phyloP scores from a whole-genome alignment of 2,329 filamentous ascomycete genomes.

The Ceratocystis alfenasii region DNA sequence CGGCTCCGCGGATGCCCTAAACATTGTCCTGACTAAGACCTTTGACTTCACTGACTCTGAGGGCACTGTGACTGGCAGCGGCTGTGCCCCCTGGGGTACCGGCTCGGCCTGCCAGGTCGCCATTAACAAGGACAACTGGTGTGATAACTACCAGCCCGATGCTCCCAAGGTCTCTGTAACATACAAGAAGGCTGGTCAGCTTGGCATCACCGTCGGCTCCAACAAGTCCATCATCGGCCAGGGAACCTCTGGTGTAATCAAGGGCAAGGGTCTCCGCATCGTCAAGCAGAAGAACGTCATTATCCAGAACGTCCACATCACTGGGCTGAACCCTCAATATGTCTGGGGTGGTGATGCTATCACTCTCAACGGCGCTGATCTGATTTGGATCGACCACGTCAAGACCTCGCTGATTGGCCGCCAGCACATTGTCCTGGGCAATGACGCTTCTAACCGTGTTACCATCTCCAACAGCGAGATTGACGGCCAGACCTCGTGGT shows the following conservation, averaged over 20 bases:
- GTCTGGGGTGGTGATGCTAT: slow-evolving; percentile 51
- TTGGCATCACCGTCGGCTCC: slow-evolving; percentile 41
- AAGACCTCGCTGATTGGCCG: slow-evolving; percentile 47
- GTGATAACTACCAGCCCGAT: slow-evolving; percentile 44
- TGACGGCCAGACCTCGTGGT: slow-evolving; percentile 42
- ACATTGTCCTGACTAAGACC: slow-evolving; percentile 46
- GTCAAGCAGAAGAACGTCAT: slow-evolving; percentile 39
- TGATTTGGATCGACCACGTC: slow-evolving; percentile 42
- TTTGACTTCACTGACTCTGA: slow-evolving; percentile 46
- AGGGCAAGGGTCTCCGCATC: slow-evolving; percentile 45
- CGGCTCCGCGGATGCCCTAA: slow-evolving; percentile 39
- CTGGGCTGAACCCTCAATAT: slow-evolving; percentile 44
- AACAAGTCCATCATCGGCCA: slow-evolving; percentile 48
- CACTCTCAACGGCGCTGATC: slow-evolving; percentile 37
- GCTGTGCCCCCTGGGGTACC: slow-evolving; percentile 48
- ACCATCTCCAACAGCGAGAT: slow-evolving; percentile 51
- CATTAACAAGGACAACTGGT: slow-evolving; percentile 49
- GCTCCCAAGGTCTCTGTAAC: slow-evolving; percentile 36
- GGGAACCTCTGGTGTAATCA: slow-evolving; percentile 42
- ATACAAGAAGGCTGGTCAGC: slow-evolving; percentile 41
- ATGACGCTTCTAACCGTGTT: slow-evolving; percentile 40
- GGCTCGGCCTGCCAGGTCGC: slow-evolving; percentile 43
- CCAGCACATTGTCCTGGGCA: slow-evolving; percentile 49
- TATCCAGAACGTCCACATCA: slow-evolving; percentile 47
- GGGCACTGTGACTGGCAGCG: slow-evolving; percentile 40